These are phyloP conservation scores for Letharia lupina DNA, from an alignment of 495 filamentous ascomycete genomes.

Conservation along the genomic window DNA sequence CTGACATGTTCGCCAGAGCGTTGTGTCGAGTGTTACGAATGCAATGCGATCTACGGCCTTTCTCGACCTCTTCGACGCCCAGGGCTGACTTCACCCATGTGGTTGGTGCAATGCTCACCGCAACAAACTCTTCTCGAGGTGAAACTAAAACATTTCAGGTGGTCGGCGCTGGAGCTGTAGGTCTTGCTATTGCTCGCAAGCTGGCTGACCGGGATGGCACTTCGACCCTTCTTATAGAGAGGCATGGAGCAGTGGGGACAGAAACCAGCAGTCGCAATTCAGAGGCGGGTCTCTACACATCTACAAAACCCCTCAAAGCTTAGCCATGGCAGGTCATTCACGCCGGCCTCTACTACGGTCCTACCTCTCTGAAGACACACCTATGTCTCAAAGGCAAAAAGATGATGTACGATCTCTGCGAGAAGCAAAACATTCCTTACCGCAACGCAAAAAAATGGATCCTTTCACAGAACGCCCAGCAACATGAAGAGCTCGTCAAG, in stretches of 20 bases:
- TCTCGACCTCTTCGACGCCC: conserved; percentile 32
- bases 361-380: conserved; percentile 64
- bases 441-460: conserved; percentile 86
- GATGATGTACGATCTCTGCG: conserved; percentile 74
- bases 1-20: conserved; percentile 18
- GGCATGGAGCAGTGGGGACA: conserved; percentile 66
- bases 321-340: conserved; percentile 65
- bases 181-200: conserved; percentile 75
- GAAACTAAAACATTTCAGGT: conserved; percentile 41
- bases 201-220: conserved; percentile 56
- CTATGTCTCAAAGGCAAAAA: conserved; percentile 72
- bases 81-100: conserved; percentile 76
- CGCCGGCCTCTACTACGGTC: conserved; percentile 87
- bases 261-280: conserved; percentile 93
- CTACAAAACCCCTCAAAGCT: not conserved
- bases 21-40: conserved; percentile 8
- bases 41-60: conserved; percentile 27
- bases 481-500: conserved; percentile 56
- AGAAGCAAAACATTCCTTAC: conserved; percentile 55
- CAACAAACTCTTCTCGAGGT: conserved; percentile 15
- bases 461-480: conserved; percentile 68
- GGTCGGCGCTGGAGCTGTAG: conserved; percentile 86
- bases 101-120: conserved; percentile 35
- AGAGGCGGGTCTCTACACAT: conserved; percentile 48
- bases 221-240: conserved; percentile 73